Percentiles rank a stretch among this genome's conserved stretches.
Conservation (phyloP, 1,284 basidiomycete genomes). For the Sanguinoderma infundibulare region DNA sequence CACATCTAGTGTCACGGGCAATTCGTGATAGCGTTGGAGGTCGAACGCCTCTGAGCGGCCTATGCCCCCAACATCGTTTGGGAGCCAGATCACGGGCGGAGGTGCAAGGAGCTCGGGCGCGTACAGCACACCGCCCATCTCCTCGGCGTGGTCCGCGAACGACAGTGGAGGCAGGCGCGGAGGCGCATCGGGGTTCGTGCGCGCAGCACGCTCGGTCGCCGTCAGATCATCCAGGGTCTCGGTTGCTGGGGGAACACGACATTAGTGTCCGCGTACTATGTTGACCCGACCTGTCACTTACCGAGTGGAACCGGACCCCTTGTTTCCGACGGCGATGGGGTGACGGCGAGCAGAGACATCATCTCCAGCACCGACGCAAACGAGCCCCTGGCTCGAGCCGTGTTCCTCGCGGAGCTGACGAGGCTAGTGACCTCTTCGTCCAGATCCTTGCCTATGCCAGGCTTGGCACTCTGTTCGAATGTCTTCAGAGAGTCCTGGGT, state of each 20-base stretch:
- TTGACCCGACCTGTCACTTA: conserved; percentile 39
- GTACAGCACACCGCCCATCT: conserved; percentile 78
- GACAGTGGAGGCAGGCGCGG: conserved; percentile 71
- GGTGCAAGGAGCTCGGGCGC: conserved; percentile 80
- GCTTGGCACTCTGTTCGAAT: conserved; percentile 50
- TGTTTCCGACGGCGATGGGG: conserved; percentile 59
- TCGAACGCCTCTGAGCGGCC: conserved; percentile 73
- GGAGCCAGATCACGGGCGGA: conserved; percentile 79
- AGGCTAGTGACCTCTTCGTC: conserved; percentile 58
- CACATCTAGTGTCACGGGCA: conserved; percentile 69
- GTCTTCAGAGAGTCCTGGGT: conserved; percentile 61
- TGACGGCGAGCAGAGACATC: conserved; percentile 76
- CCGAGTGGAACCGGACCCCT: conserved; percentile 69
- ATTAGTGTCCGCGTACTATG: neutral
- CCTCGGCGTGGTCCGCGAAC: conserved; percentile 74
- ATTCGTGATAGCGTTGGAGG: conserved; percentile 69
- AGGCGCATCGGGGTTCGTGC: conserved; percentile 78
- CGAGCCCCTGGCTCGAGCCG: conserved; percentile 56
- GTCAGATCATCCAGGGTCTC: conserved; percentile 79
- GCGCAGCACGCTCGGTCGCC: conserved; percentile 76
- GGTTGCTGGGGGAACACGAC: conserved; percentile 48
- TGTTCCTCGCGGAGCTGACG: conserved; percentile 50
- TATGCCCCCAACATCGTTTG: conserved; percentile 73
- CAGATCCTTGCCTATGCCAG: conserved; percentile 38
- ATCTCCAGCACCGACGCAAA: conserved; percentile 80